Conservation (phyloP, 108 stramenopile genomes). For the Fistulifera pelliculosa region DNA sequence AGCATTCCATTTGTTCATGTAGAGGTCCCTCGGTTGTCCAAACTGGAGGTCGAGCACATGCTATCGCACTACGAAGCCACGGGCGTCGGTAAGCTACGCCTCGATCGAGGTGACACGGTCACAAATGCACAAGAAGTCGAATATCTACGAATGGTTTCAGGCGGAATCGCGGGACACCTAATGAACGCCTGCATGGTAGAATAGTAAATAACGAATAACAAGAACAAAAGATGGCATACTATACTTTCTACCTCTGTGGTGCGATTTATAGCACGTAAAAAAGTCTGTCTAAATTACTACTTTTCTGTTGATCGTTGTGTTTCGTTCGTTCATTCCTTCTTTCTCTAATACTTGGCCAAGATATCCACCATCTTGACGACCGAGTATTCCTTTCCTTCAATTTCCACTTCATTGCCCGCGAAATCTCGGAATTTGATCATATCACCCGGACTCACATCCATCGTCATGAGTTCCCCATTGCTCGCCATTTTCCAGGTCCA, state of each 20-base stretch:
- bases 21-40: conserved; percentile 54
- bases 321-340: neutral
- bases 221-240: no score
- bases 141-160: conserved; percentile 72
- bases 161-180: conserved; percentile 54
- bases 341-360: conserved; percentile 71
- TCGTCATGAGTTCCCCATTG: conserved; percentile 72
- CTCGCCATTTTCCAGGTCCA: conserved; percentile 74
- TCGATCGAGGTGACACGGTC: conserved; percentile 74
- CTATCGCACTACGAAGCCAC: conserved; percentile 71
- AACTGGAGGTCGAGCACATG: conserved; percentile 69
- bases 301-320: neutral
- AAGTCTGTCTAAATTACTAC: no score
- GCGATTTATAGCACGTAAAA: no score
- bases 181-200: conserved; percentile 41
- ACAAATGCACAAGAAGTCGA: conserved; percentile 69
- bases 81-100: conserved; percentile 67
- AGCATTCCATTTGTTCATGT: conserved; percentile 21
- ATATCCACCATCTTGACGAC: conserved; percentile 77
- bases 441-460: conserved; percentile 75
- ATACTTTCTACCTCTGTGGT: no score
- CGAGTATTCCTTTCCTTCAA: conserved; percentile 75
- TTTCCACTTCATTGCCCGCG: conserved; percentile 75
- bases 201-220: no score
- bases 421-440: conserved; percentile 81